Base-by-base conservation (phyloP, 2,329 filamentous ascomycete genomes). In the Didymella pinodella region DNA sequence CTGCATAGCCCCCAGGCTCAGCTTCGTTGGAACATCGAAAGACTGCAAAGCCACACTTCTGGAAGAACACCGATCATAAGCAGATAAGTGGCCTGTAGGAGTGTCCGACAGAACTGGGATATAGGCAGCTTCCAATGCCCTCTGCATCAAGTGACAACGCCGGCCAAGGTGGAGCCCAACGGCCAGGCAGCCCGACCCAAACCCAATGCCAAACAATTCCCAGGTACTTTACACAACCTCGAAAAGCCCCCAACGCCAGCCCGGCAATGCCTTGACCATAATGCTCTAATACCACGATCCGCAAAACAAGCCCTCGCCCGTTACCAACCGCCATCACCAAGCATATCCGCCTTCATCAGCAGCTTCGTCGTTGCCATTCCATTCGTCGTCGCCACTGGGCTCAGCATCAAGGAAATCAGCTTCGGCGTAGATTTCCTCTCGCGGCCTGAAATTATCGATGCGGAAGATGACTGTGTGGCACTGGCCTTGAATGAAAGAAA, bases 381-480 rank as follows among this genome's bases (percentile, higher is more conserved):
- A 76, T 36, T 86, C 82, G 34, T 86, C 84, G 56, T 85, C 83
- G 3, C 81, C 82, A 75, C 76, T 90, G 76, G 77, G 74, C 67
- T 88, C 86, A 22, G 81, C 82, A 63, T 88, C 86, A 14, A 91
- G 75, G 66, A 94, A 93, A 71, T 94, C 90, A 1, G 84, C 86
- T 81, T 92, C 91, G 22, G 83, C 84, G 63, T 84, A 91, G 61
- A 89, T 87, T 25, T 84, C 79, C 77, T 92, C 90, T 2, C 83
- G 83, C 5, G 88, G 87, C 60, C 91, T 88, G 70, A 91, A 85
- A 72, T 93, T 93, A 75, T 93, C 91, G 65, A 93, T 88, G 44
- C 86, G 80, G 43, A 93, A 84, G 59, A 90, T 85, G 18, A 93
- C 90, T 6, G 87, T 82, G 40, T 88, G 83, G 69, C 90, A 94